Conservation (phyloP, 495 filamentous ascomycete species). For the Hyaloscypha variabilis region DNA sequence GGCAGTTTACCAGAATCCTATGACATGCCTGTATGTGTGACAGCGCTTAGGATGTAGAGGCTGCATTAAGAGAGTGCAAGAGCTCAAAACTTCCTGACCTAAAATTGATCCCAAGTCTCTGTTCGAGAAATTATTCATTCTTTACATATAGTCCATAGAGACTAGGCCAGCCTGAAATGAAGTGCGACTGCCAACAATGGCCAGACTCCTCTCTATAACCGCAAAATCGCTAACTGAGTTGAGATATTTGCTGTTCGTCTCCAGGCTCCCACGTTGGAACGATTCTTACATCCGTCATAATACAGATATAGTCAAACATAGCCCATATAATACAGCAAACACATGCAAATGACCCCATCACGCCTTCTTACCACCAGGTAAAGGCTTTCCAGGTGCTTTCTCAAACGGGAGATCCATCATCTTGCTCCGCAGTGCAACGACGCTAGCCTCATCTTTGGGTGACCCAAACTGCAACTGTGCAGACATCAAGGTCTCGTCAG, state of each 20-base stretch:
- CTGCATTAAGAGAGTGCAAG: too few species aligned
- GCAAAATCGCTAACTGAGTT: neutral
- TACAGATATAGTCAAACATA: neutral
- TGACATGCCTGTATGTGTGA: too few species aligned
- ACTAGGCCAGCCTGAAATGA: too few species aligned
- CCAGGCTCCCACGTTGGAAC: neutral
- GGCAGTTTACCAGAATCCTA: too few species aligned
- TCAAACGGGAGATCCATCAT: conserved; percentile 43
- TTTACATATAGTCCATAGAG: too few species aligned
- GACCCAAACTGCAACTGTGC: conserved; percentile 40
- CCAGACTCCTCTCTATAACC: neutral
- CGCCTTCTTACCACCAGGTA: conserved; percentile 9
- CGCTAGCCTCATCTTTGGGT: conserved; percentile 35
- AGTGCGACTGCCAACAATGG: too few species aligned
- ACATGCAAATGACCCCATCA: neutral
- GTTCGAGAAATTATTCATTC: too few species aligned
- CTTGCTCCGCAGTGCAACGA: conserved; percentile 44
- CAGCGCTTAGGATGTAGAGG: too few species aligned
- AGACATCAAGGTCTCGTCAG: conserved; percentile 54
- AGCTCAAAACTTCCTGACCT: too few species aligned
- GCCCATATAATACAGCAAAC: conserved; percentile 8
- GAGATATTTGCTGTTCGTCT: neutral
- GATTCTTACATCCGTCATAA: neutral
- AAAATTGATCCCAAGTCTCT: too few species aligned
- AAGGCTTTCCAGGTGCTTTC: conserved; percentile 25